Evolutionary conservation across 2,329 filamentous ascomycete species (phyloP).

Genomic region (Cercospora brassicicola): DNA sequence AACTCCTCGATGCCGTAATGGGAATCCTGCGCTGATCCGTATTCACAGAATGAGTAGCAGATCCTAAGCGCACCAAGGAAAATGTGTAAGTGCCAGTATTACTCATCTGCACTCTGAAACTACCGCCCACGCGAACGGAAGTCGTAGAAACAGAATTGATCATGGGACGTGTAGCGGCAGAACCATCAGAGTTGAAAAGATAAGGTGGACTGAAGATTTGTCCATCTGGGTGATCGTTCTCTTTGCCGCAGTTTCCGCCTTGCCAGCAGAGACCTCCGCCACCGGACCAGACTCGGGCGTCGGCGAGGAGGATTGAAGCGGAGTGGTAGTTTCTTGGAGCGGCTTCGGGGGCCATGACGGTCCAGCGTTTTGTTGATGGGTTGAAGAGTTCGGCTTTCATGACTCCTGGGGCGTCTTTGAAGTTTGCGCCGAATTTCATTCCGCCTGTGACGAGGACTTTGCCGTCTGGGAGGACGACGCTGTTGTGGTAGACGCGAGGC

Average conservation of each 20-base stretch:
- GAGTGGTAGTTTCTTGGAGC: conserved; percentile 54
- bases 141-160: conserved; percentile 9
- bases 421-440: conserved; percentile 19
- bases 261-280: conserved; percentile 55
- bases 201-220: conserved; percentile 59
- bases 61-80: conserved; percentile 51
- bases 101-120: conserved; percentile 6
- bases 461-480: conserved; percentile 37
- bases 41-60: conserved; percentile 57
- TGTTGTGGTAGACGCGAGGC: conserved; percentile 32
- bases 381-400: conserved; percentile 25
- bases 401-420: conserved; percentile 25
- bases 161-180: background rate
- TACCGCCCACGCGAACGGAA: background rate
- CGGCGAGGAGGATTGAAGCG: conserved; percentile 51
- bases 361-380: conserved; percentile 20
- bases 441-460: conserved; percentile 40
- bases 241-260: background rate
- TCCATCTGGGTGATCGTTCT: conserved; percentile 54
- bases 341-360: conserved; percentile 21
- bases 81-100: background rate
- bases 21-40: conserved; percentile 58
- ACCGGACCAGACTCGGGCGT: conserved; percentile 52
- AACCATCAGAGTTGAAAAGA: conserved; percentile 46
- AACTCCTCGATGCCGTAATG: conserved; percentile 37